Conservation (phyloP, 1,139 yeast genomes). For the Hanseniaspora sp. region DNA sequence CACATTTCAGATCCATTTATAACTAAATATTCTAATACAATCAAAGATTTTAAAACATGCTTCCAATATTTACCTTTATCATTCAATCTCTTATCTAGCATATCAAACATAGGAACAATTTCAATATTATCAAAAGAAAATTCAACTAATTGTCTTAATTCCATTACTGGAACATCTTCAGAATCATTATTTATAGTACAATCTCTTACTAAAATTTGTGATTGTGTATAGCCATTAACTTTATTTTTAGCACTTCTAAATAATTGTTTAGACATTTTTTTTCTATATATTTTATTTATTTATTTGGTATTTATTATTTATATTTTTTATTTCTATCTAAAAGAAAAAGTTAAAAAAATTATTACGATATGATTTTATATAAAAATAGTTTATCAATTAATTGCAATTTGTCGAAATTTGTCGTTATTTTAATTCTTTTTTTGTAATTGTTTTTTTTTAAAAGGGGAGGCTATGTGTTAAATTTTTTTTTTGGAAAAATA, state of each 20-base stretch:
- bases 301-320: not conserved
- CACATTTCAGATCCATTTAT: conserved; percentile 84
- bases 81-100: conserved; percentile 83
- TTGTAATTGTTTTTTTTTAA: no score
- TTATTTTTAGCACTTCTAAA: conserved; percentile 86
- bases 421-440: no score
- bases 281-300: not conserved
- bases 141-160: conserved; percentile 76
- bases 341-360: not conserved
- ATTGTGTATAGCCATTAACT: conserved; percentile 79
- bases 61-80: conserved; percentile 98
- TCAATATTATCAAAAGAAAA: conserved; percentile 65
- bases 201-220: conserved; percentile 80
- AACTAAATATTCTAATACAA: conserved; percentile 78
- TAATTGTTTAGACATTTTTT: conserved; percentile 57
- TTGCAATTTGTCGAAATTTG: no score
- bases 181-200: conserved; percentile 81
- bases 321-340: not conserved
- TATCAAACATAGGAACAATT: conserved; percentile 86
- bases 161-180: conserved; percentile 68
- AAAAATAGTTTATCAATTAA: no score
- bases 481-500: no score
- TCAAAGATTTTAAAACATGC: conserved; percentile 83
- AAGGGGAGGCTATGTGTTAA: no score
- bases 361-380: no score